These are phyloP conservation scores for Aspergillus sp. DNA, from an alignment of 2,329 filamentous ascomycete genomes.

Conservation along the genomic window DNA sequence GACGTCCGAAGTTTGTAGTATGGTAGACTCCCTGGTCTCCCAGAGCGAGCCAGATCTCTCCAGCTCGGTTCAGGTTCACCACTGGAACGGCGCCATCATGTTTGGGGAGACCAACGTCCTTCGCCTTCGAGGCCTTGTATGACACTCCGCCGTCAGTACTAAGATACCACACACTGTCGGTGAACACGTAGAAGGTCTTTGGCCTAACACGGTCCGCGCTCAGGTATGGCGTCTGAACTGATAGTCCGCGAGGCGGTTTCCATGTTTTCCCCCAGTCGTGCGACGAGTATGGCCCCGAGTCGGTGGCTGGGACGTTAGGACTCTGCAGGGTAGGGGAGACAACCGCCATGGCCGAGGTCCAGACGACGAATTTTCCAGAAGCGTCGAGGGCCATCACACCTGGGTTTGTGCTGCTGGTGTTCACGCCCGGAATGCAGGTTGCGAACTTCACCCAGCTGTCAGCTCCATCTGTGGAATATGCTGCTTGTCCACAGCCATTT, in stretches of 20 bases:
- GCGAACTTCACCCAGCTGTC: constrained; percentile 11
- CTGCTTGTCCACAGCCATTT: constrained; percentile 15
- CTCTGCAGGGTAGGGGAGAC: constrained; percentile 8
- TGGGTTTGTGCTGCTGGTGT: constrained; percentile 8
- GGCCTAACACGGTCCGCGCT: constrained; percentile 13
- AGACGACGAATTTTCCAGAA: constrained; percentile 14
- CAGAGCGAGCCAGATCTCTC: constrained; percentile 15
- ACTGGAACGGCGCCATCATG: constrained; percentile 10
- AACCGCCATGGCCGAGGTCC: constrained; percentile 11
- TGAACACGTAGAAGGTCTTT: constrained; percentile 16
- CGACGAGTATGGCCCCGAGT: constrained; percentile 11
- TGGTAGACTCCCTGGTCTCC: constrained; percentile 11
- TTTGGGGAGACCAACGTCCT: constrained; percentile 8
- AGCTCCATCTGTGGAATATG: constrained; percentile 11
- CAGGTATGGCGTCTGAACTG: constrained; percentile 11
- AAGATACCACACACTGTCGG: constrained; percentile 9
- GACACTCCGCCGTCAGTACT: constrained; percentile 14
- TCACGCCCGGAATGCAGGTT: constrained; percentile 11
- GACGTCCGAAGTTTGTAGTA: constrained; percentile 10
- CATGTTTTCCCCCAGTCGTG: constrained; percentile 11
- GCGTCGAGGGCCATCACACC: constrained; percentile 14
- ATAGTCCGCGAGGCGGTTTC: constrained; percentile 11
- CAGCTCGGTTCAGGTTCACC: constrained; percentile 11
- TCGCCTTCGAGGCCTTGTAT: constrained; percentile 5
- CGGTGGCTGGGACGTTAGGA: constrained; percentile 5